Base-by-base conservation (phyloP, 164 flowering plant species). In the Annona cherimola region DNA sequence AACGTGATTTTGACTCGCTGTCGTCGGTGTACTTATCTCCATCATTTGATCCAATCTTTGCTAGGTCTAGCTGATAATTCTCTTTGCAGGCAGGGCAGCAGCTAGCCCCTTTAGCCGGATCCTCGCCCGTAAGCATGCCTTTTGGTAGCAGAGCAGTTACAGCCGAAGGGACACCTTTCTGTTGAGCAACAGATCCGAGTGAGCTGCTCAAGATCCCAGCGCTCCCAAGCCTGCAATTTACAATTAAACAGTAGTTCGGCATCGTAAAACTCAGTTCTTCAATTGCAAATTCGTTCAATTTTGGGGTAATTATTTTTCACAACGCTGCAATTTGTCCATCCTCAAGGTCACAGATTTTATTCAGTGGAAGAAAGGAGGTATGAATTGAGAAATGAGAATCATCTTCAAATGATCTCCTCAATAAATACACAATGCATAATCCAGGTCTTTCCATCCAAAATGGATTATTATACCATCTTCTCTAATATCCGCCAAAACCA, bases 71-170 rank as follows among this genome's bases (percentile, higher is more conserved):
- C 69, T 90, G 91, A 57, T 84, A 92, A 73, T 78, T 85, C 80
- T 83, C 87, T 54, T 64, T 70, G 73, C 99, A 94, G 5, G 80
- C 82, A 1, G 91, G 84, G 75, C 99, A 94, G 60, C 87, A 89
- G 61, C 78, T 79, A 18, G 68, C 55, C 72, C 73, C 82, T 62
- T 71, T 79, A 65, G 79, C 59, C 64, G 87, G 83, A 76, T 86
- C 90, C 41, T 71, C 63, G 75, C 79, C 88, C 72, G 86, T 91
- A 4, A 82, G 74, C 2, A 77, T 46, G 0, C 78, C 84, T 66
- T 83, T 83, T 1, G 81, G 66, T 60, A 60, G 39, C 59, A 79
- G 76, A 77, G 84, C 19, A 59, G 70, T 46, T 42, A 66, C 62
- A 3, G 78, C 61, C 60, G 72, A 69, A 2, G 86, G 70, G 45